Base-by-base conservation (phyloP, 345 rosid species). In the Salix brachista region DNA sequence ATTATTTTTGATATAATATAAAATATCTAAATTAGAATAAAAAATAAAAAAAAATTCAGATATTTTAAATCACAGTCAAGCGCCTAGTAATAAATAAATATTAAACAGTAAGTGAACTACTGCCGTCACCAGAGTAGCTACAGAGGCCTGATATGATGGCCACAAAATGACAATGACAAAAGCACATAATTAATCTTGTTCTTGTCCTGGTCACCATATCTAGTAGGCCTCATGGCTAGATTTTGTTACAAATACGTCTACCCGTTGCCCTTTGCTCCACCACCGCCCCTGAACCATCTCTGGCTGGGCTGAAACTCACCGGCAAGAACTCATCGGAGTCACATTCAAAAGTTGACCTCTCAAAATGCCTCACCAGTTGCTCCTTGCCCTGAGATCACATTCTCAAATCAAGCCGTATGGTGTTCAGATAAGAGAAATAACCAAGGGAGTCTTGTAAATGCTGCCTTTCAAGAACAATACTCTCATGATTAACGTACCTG, bases 331-430 rank as follows among this genome's bases (percentile, higher is more conserved):
- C 85, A 4, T 91, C 83, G 0, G 74, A 75, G 1, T 69, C 86
- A 14, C 82, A 83, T 2, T 87, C 86, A 68, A 90, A 91, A 18
- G 18, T 37, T 71, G 85, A 84, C 8, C 69, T 68, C 74, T 81
- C 18, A 5, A 91, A 91, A 39, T 85, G 89, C 56, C n/a, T 81
- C 67, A 83, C 79, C 76, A 92, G 74, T 48, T 74, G 66, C 17
- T 83, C 83, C 74, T 83, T 89, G 8, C 96, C 96, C 96, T 91
- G 56, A 17, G 89, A 87, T 42, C 7, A 76, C 54, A 72, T 36
- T 13, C 1, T 36, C 65, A 23, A 25, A 65, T 16, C 26, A 18
- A 16, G 23, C 68, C 5, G 1, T n/a, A 54, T 1, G 5, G 10
- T 16, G 84, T 50, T 50, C 5, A 50, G 18, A 50, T 5, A 18